Evolutionary conservation across 1,284 basidiomycete species (phyloP), one percentile per base, ranked within the genome.

Genomic region (Tilletia setariae): DNA sequence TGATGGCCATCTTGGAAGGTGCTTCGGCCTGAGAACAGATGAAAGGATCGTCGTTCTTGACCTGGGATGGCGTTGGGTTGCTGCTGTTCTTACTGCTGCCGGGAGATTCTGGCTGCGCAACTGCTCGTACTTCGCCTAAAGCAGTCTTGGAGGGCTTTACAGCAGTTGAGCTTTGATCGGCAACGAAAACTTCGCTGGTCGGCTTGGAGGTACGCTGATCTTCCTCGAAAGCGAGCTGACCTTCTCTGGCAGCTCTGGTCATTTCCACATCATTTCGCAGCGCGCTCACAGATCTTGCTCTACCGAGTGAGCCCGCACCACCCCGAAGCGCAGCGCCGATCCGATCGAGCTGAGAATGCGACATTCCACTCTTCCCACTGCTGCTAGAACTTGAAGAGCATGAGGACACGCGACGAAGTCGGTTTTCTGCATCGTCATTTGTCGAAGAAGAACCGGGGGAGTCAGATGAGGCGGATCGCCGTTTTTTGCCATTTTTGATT

Each of bases 251-350:
- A 11, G 56, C 30, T 9, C 56, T 25, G 15, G 28, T 35, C 25
- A 13, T 30, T 16, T 61, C 30, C 1, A 61, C 28, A 16, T 35
- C 56, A 19, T 16, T 61, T 30, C 56, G 32, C 56, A 61, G 28
- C 25, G 56, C 56, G 56, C 56, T 61, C 56, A 61, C 56, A 25
- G 15, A 30, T n/a, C 56, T 11, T 3, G 56, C 56, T 19, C 56
- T 19, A 30, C 56, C 35, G 28, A 61, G 28, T 2, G 56, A 8
- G 2, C 56, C 56, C 16, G 56, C 56, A 3, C 16, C 19, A 1
- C 56, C 56, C 8, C 56, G 28, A 13, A 61, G 56, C 3, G 56
- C 56, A 61, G 25, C 28, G 28, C 35, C 56, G 30, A 61, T 61
- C 56, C 56, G 28, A 30, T 61, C 56, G 30, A 61, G 32, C n/a